Percentiles rank a stretch among this genome's conserved stretches.
phyloP scores from a whole-genome alignment of 306 rosid genomes.

The Ammopiptanthus mongolicus region DNA sequence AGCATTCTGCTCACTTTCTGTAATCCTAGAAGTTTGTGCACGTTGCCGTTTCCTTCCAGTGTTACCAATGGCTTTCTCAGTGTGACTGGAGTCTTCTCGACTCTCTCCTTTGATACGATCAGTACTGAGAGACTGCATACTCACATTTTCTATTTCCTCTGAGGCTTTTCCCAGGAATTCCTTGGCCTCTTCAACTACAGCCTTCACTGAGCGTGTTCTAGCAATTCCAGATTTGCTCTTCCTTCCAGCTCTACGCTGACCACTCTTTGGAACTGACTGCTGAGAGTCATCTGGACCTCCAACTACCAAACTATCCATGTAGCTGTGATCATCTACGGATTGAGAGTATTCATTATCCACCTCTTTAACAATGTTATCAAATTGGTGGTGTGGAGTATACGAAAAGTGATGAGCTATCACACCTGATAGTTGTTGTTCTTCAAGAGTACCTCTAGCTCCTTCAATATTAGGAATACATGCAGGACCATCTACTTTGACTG shows the following conservation, averaged over 20 bases:
- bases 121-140: conserved; percentile 28
- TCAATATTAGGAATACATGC: conserved; percentile 18
- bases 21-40: conserved; percentile 43
- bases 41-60: conserved; percentile 53
- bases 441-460: conserved; percentile 29
- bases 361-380: conserved; percentile 28
- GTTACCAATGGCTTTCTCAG: conserved; percentile 33
- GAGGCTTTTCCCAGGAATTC: conserved; percentile 52
- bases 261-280: conserved; percentile 57
- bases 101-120: conserved; percentile 37
- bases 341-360: conserved; percentile 35
- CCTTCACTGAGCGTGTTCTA: conserved; percentile 71
- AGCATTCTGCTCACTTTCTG: conserved; percentile 53
- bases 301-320: conserved; percentile 45
- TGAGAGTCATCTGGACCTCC: conserved; percentile 63
- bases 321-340: conserved; percentile 51
- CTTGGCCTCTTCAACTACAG: conserved; percentile 72
- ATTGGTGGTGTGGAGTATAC: conserved; percentile 28
- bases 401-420: conserved; percentile 25
- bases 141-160: conserved; percentile 36
- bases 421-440: conserved; percentile 32
- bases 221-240: conserved; percentile 47
- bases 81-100: conserved; percentile 43
- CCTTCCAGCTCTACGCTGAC: conserved; percentile 34
- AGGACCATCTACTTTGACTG: conserved; percentile 29